These are phyloP conservation scores for Tetracentron sinense DNA, from an alignment of 164 flowering plant species.

Conservation along the genomic window DNA sequence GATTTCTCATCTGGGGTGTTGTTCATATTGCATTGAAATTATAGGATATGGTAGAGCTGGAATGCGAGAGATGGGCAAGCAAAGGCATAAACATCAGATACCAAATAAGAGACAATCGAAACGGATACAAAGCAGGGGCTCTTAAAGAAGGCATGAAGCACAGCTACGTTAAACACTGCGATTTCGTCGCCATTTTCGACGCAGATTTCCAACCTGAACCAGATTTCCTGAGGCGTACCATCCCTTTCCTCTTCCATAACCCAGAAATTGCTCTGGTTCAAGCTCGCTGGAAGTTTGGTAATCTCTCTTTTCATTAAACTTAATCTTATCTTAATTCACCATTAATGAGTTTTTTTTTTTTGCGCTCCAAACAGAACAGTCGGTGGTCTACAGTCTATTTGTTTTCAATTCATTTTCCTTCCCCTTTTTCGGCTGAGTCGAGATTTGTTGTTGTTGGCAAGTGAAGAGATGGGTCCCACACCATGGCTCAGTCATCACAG, in stretches of 20 bases:
- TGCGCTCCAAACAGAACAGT: too few species aligned
- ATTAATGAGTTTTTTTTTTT: not conserved
- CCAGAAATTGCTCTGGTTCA: slow-evolving; percentile 61
- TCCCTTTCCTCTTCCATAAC: slow-evolving; percentile 62
- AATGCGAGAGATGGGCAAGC: slow-evolving; percentile 79
- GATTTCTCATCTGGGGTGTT: not conserved
- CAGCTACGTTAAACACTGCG: slow-evolving; percentile 72
- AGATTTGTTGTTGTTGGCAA: not conserved
- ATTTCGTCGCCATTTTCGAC: slow-evolving; percentile 72
- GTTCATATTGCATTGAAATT: not conserved
- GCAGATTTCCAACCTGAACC: slow-evolving; percentile 89
- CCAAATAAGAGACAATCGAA: slow-evolving; percentile 72
- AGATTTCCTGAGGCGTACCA: slow-evolving; percentile 60
- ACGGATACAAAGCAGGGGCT: slow-evolving; percentile 84
- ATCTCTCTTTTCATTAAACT: not conserved
- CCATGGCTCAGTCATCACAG: not conserved
- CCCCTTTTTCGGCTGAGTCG: not conserved
- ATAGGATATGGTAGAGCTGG: slow-evolving; percentile 64
- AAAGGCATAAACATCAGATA: slow-evolving; percentile 71
- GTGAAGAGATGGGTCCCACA: not conserved
- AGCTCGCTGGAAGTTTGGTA: slow-evolving; percentile 81
- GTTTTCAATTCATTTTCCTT: not conserved
- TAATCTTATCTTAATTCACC: not conserved
- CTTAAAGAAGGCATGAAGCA: slow-evolving; percentile 77
- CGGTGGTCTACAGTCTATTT: not conserved